These are phyloP conservation scores for Poronia punctata DNA, from an alignment of 495 filamentous ascomycete genomes.

Conservation along the genomic window DNA sequence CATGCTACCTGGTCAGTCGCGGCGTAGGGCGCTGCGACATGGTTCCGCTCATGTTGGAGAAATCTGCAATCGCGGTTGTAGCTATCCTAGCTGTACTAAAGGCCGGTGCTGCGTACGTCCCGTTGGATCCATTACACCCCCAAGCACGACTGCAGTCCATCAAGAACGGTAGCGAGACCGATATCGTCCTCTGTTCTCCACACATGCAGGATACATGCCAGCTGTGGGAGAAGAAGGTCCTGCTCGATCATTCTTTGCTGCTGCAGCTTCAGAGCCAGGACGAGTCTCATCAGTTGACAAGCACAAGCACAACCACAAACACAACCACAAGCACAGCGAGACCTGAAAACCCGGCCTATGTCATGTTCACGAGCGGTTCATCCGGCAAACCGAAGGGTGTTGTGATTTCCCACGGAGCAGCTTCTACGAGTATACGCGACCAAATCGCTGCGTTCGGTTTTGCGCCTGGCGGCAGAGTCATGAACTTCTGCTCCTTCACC, in stretches of 20 bases:
- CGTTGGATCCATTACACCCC: conserved; percentile 1
- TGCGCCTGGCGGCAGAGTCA: conserved; percentile 12
- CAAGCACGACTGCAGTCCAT: background rate
- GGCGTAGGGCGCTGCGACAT: background rate
- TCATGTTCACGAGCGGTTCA: background rate
- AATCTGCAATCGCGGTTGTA: conserved; percentile 37
- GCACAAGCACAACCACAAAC: background rate
- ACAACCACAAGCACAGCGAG: background rate
- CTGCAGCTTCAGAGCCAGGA: too few relatives aligned
- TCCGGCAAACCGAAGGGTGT: background rate
- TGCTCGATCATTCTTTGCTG: background rate
- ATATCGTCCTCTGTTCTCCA: background rate
- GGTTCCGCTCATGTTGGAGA: conserved; percentile 24
- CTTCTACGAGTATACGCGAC: background rate
- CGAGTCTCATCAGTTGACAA: background rate
- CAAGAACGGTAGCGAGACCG: background rate
- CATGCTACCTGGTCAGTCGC: background rate
- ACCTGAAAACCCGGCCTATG: background rate
- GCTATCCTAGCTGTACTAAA: conserved; percentile 39
- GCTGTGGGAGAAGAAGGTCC: background rate
- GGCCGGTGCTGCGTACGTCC: conserved; percentile 29
- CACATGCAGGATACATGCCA: background rate
- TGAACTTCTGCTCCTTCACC: conserved; percentile 51
- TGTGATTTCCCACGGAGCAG: background rate
- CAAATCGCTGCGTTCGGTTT: background rate